A percentile compares a stretch with the other conserved stretches of the same genome.
These are phyloP conservation scores for Globisporangium apiculatum DNA, from an alignment of 352 stramenopile genomes.

Conservation along the genomic window DNA sequence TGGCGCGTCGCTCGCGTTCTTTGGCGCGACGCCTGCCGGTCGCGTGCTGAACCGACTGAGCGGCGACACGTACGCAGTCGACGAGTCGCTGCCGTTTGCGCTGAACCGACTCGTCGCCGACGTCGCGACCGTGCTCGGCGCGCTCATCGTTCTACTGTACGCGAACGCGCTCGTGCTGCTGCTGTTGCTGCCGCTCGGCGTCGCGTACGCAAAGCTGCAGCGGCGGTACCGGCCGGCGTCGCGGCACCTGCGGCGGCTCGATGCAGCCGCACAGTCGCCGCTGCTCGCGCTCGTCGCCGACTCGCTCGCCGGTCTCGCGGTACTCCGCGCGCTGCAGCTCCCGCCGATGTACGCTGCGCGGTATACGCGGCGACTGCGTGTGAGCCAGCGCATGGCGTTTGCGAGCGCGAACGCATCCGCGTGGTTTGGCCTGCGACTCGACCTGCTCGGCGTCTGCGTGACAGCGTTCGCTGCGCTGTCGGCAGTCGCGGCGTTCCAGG, in stretches of 20 bases:
- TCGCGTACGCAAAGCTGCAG: conserved; percentile 67
- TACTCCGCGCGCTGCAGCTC: conserved; percentile 53
- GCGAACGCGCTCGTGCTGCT: conserved; percentile 68
- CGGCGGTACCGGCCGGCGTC: conserved; percentile 60
- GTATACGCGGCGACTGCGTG: conserved; percentile 46
- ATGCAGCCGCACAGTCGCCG: conserved; percentile 68
- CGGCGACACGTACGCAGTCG: conserved; percentile 74
- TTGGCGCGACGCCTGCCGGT: conserved; percentile 55
- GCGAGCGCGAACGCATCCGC: conserved; percentile 56
- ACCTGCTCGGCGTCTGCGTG: conserved; percentile 76
- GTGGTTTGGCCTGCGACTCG: conserved; percentile 83
- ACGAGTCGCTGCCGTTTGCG: conserved; percentile 85
- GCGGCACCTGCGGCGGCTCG: conserved; percentile 61
- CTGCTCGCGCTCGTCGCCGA: conserved; percentile 67
- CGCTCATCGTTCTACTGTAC: conserved; percentile 74
- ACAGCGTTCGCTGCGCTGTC: conserved; percentile 78
- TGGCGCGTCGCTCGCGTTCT: conserved; percentile 51
- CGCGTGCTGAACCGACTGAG: conserved; percentile 77
- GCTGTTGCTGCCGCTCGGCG: conserved; percentile 60
- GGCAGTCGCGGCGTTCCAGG: conserved; percentile 62
- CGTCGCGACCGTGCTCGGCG: conserved; percentile 54
- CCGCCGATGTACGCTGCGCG: conserved; percentile 28
- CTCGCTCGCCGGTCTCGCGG: conserved; percentile 56
- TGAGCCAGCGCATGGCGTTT: conserved; percentile 75
- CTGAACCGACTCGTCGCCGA: conserved; percentile 88